Conservation (phyloP, 768 basidiomycete genomes). For the Suillus alpinus region DNA sequence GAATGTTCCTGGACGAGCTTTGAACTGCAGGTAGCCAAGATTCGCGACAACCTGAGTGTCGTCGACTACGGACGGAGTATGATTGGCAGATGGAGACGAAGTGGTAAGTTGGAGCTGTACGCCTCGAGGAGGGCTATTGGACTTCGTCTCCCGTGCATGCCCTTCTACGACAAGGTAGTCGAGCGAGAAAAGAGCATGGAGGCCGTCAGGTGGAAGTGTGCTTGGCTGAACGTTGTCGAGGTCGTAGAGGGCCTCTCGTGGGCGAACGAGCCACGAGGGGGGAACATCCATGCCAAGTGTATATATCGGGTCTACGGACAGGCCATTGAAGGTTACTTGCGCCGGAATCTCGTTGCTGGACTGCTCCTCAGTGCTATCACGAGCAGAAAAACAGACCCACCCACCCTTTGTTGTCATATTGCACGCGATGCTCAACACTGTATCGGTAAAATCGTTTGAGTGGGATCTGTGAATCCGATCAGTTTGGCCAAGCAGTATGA, state of each 20-base stretch:
- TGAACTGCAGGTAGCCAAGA: constrained; percentile 94
- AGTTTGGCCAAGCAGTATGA: background rate
- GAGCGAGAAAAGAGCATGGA: constrained; percentile 81
- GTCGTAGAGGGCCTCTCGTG: constrained; percentile 84
- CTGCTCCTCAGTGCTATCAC: constrained; percentile 4
- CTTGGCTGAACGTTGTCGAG: constrained; percentile 92
- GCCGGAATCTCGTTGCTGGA: constrained; percentile 57
- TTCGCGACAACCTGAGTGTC: constrained; percentile 95
- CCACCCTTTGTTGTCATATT: constrained; percentile 73
- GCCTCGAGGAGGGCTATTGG: constrained; percentile 77
- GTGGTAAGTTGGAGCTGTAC: constrained; percentile 81
- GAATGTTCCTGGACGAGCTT: constrained; percentile 87
- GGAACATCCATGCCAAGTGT: constrained; percentile 94
- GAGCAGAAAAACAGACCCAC: background rate
- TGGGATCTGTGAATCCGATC: constrained; percentile 55
- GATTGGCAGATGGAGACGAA: constrained; percentile 36
- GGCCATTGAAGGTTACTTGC: constrained; percentile 58
- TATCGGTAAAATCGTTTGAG: constrained; percentile 92
- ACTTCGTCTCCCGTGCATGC: constrained; percentile 75
- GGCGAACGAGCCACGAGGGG: constrained; percentile 89
- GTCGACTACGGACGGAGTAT: constrained; percentile 46
- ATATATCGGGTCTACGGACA: constrained; percentile 87
- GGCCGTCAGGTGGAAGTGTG: constrained; percentile 55
- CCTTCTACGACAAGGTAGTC: constrained; percentile 94
- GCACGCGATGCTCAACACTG: constrained; percentile 52